phyloP scores from a whole-genome alignment of 768 basidiomycete genomes.

The Rhizopogon rudus region DNA sequence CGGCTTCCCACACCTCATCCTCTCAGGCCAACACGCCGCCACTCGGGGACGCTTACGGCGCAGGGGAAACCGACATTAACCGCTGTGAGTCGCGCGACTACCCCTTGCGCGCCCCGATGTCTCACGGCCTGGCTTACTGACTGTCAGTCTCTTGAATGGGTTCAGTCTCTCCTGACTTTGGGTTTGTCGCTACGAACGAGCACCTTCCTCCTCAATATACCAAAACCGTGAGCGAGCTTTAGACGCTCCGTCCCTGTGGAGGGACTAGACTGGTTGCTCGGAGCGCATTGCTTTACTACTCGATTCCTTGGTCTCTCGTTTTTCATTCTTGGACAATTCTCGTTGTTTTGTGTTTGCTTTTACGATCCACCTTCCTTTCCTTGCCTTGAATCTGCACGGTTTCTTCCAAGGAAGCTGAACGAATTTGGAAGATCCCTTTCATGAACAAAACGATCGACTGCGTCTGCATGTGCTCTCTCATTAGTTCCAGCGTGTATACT shows the following conservation, averaged over 20 bases:
- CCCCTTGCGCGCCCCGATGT: constrained; percentile 14
- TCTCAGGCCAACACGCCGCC: constrained; percentile 83
- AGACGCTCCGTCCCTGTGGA: constrained; percentile 20
- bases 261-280: constrained; percentile 25
- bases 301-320: constrained; percentile 15
- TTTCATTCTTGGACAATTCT: constrained; percentile 26
- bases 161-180: constrained; percentile 81
- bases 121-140: constrained; percentile 44
- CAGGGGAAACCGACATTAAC: constrained; percentile 70
- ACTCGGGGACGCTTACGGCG: constrained; percentile 57
- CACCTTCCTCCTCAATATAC: constrained; percentile 62
- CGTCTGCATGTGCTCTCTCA: constrained; percentile 32
- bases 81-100: constrained; percentile 60
- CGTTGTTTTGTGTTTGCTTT: constrained; percentile 17
- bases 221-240: constrained; percentile 52
- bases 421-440: constrained; percentile 31
- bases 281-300: constrained; percentile 20
- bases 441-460: constrained; percentile 29
- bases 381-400: constrained; percentile 11
- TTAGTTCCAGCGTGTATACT: constrained; percentile 32
- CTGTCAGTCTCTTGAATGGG: constrained; percentile 33
- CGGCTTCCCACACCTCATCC: constrained; percentile 70
- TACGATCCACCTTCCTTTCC: constrained; percentile 30
- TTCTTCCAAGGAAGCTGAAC: constrained; percentile 26
- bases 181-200: constrained; percentile 78